A percentile compares a stretch with the other conserved stretches of the same genome.
These are phyloP conservation scores for Fusarium pseudocircinatum DNA, from an alignment of 2,329 filamentous ascomycete species.

Conservation along the genomic window DNA sequence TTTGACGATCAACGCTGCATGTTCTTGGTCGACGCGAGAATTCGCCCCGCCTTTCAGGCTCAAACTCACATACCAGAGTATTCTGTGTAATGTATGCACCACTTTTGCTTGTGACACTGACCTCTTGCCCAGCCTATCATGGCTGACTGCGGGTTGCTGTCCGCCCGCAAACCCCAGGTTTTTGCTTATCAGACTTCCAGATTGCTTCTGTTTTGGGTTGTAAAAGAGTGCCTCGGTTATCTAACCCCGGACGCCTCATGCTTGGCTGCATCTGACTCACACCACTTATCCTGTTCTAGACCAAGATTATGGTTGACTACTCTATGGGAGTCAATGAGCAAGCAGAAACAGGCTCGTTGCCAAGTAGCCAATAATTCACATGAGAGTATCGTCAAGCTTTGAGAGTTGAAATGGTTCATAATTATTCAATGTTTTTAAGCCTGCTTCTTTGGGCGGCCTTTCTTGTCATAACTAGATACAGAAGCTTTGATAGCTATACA, in stretches of 20 bases:
- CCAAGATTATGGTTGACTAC: not conserved
- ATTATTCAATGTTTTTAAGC: conserved; percentile 24
- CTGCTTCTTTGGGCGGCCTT: conserved; percentile 32
- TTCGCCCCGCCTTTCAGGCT: not conserved
- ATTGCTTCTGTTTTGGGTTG: not conserved
- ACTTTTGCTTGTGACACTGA: conserved; percentile 4
- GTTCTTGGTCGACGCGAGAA: not conserved
- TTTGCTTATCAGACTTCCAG: not conserved
- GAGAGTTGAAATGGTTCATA: conserved; percentile 16
- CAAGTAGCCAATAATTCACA: conserved; percentile 13
- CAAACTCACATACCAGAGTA: not conserved
- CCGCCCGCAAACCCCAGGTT: not conserved
- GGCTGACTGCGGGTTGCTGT: not conserved
- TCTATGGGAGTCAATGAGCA: not conserved
- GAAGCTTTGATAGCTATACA: conserved; percentile 29
- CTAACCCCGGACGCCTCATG: conserved; percentile 21
- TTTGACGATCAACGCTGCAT: conserved; percentile 4
- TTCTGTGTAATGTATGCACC: not conserved
- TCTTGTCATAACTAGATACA: conserved; percentile 28
- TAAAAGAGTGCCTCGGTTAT: conserved; percentile 4
- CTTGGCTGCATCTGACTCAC: conserved; percentile 19
- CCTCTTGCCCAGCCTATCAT: conserved; percentile 12
- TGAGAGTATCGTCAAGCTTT: not conserved
- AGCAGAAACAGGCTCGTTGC: not conserved
- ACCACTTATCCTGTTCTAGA: not conserved